Base-by-base conservation (phyloP, 148 eudicot species). In the Silene conica region DNA sequence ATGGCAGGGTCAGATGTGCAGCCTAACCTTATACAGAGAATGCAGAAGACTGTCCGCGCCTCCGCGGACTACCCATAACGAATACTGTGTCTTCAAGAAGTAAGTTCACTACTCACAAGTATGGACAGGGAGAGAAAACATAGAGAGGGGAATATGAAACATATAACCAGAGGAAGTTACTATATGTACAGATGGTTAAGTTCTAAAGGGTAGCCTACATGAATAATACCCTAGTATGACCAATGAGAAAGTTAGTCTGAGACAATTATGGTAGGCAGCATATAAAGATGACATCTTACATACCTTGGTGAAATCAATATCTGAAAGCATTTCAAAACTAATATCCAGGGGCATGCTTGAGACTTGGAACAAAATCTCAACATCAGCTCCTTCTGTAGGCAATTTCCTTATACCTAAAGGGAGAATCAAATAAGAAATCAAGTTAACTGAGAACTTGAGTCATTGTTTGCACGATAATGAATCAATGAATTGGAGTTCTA, bases 251-350 rank as follows among this genome's bases (percentile, higher is more conserved):
- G 21, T 14, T 38, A 16, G 12, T 59, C n/a, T 21, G 23, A 61
- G 59, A 58, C 18, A 23, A 57, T 23, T 38, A n/a, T 46, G 21
- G 23, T 23, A 72, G 25, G 50, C 15, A 55, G 71, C 57, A 52
- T n/a, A 75, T 19, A 23, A 16, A 10, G 12, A 66, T 50, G 25
- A 21, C 28, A 22, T 22, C 22, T 31, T 45, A 57, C 4, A 65
- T 75, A 80, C 82, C 82, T 75, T 75, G 72, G 79, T 80, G 63
- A 80, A 80, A 74, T 80, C 79, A 59, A 50, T 75, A 22, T 75
- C 82, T 28, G 82, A 71, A 54, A 80, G 54, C 83, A 76, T 76
- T 50, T 34, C 28, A 21, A 80, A 12, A 50, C 31, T 63, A 72
- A 80, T 54, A 76, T 80, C 83, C 56, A 71, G 10, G 18, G 79